Evolutionary conservation across 139 green algal species (phyloP).

Genomic region (Picochlorum costavermella): DNA sequence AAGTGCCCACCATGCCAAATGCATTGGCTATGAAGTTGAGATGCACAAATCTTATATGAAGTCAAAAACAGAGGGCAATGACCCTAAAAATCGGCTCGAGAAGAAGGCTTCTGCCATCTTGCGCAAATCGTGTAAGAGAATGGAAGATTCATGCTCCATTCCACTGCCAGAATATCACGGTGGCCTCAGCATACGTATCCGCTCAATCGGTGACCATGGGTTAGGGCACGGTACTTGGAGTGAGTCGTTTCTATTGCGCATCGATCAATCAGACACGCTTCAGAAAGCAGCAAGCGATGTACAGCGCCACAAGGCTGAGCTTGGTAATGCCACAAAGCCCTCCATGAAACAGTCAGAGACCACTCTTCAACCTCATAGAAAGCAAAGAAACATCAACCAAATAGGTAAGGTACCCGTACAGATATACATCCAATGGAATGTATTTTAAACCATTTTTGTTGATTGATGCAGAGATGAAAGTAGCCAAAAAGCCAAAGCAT

Average conservation of each 20-base stretch:
- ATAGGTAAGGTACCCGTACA: too few relatives aligned
- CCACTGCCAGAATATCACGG: neutral
- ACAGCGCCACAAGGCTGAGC: too few relatives aligned
- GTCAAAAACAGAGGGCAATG: too few relatives aligned
- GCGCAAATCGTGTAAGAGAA: neutral
- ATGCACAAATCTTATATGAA: neutral
- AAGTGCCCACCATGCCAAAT: slow-evolving; percentile 7
- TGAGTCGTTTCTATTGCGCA: slow-evolving; percentile 9
- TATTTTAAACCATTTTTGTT: too few relatives aligned
- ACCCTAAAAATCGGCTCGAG: too few relatives aligned
- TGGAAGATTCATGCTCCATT: slow-evolving; percentile 8
- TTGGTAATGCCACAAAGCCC: neutral
- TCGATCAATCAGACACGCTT: neutral
- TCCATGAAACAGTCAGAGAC: neutral
- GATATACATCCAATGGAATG: too few relatives aligned
- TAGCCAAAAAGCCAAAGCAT: too few relatives aligned
- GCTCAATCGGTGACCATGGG: slow-evolving; percentile 40
- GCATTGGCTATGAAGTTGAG: slow-evolving; percentile 37
- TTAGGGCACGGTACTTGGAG: slow-evolving; percentile 53
- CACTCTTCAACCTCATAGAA: neutral
- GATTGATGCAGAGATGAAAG: too few relatives aligned
- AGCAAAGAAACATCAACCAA: slow-evolving; percentile 1
- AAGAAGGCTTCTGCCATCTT: neutral
- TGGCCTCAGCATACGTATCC: slow-evolving; percentile 35
- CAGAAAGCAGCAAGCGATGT: too few relatives aligned